phyloP scores from a whole-genome alignment of 2,329 filamentous ascomycete species.

The Colletotrichum somersetense region DNA sequence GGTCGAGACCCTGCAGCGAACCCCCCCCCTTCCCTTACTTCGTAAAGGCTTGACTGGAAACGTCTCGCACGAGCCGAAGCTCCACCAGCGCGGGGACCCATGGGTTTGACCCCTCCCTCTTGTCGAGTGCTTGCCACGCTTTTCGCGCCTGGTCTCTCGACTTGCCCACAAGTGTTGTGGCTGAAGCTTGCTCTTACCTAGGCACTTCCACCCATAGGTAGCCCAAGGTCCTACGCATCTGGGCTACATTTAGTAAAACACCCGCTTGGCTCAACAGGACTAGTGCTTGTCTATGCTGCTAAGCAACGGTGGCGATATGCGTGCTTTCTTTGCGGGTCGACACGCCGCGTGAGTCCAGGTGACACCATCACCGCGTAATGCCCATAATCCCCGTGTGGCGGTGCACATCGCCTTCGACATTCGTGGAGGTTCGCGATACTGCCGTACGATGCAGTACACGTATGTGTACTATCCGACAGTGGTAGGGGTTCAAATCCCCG shows the following conservation, averaged over 20 bases:
- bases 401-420: conserved; percentile 17
- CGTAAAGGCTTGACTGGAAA: conserved; percentile 33
- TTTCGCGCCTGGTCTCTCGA: too few relatives aligned
- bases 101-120: conserved; percentile 21
- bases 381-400: conserved; percentile 4
- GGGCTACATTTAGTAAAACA: background rate
- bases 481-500: background rate
- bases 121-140: background rate
- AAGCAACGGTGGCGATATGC: conserved; percentile 19
- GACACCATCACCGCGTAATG: conserved; percentile 6
- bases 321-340: background rate
- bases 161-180: conserved; percentile 2
- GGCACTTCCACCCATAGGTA: too few relatives aligned
- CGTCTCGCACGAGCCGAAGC: conserved; percentile 31
- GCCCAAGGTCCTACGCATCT: too few relatives aligned
- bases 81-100: conserved; percentile 2
- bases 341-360: conserved; percentile 2
- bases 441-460: background rate
- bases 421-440: background rate
- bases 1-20: conserved; percentile 10
- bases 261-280: background rate
- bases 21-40: background rate
- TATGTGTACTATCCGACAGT: background rate
- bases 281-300: background rate
- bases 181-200: conserved; percentile 8